Evolutionary conservation across 441 rosid genomes (phyloP), one percentile per base, ranked within the genome.

Genomic region (Aleurites moluccanus): DNA sequence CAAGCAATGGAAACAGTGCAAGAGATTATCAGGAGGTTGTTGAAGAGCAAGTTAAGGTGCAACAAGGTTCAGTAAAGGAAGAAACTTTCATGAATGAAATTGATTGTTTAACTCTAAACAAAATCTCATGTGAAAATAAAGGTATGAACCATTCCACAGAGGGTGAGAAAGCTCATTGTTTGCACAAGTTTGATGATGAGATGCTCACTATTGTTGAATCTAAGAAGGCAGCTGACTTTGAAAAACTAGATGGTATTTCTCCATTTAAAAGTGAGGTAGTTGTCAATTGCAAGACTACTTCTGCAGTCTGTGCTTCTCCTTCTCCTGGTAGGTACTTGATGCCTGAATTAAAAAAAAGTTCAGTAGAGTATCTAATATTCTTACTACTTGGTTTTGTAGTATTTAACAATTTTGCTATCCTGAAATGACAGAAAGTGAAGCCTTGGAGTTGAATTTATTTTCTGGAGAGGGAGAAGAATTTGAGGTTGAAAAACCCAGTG

Each of bases 401-500:
- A 4, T 33, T 6, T n/a, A 62, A 49, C 16, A 13, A 30, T 63
- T 56, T 62, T 25, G 4, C 56, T 47, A 42, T 63, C 67, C 27
- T 61, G 14, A 20, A 63, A 35, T 44, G 11, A 66, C 76, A 79
- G 85, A 75, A 69, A 55, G 30, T 13, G 73, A 81, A 69, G 42
- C 20, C 47, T 23, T 55, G 33, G 76, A 73, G 69, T 47, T 73
- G 72, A 70, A 63, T 68, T 47, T 73, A 63, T 70, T 72, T 68
- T 74, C 14, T 1, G 82, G 33, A 50, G 72, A 53, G 61, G 27
- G 18, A 5, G 77, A 7, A 53, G 62, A 64, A 62, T 59, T 66
- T 44, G 75, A 53, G 25, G 62, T 23, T 68, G 65, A 77, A 77
- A 47, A 75, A 21, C 30, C 62, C 18, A 66, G 55, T 57, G 53